Conservation (phyloP, 1,284 basidiomycete species). For the Xerocomus nothofagi region DNA sequence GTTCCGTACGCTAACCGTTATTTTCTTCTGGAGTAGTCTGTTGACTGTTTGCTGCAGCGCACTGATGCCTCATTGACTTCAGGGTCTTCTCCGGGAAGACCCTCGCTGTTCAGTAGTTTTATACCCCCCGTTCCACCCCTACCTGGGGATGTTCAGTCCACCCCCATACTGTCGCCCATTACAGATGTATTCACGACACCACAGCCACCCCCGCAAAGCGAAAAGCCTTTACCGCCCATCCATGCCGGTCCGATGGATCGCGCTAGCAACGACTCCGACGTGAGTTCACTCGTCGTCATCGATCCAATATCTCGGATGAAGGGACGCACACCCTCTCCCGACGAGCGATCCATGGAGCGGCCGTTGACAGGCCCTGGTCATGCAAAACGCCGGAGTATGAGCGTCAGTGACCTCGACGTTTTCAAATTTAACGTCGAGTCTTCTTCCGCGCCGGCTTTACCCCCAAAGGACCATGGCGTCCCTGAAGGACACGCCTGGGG, state of each 20-base stretch:
- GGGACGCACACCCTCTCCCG: conserved; percentile 27
- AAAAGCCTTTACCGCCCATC: conserved; percentile 66
- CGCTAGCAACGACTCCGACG: conserved; percentile 47
- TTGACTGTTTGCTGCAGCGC: conserved; percentile 41
- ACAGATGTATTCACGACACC: conserved; percentile 51
- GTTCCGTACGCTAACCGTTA: conserved; percentile 53
- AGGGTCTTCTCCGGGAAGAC: conserved; percentile 22
- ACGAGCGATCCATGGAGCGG: conserved; percentile 30
- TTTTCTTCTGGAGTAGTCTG: conserved; percentile 7
- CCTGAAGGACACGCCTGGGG: conserved; percentile 43
- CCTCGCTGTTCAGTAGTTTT: conserved; percentile 48
- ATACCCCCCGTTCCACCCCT: conserved; percentile 73
- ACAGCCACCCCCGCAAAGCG: conserved; percentile 34
- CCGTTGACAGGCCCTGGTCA: conserved; percentile 26
- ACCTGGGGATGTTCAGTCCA: conserved; percentile 46
- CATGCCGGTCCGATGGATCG: conserved; percentile 36
- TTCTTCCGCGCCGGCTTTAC: conserved; percentile 39
- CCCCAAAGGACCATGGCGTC: conserved; percentile 32
- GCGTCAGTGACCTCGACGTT: conserved; percentile 66
- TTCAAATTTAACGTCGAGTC: conserved; percentile 44
- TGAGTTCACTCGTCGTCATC: conserved; percentile 56
- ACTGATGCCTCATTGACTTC: conserved; percentile 35
- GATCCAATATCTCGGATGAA: conserved; percentile 44
- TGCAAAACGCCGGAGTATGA: conserved; percentile 70
- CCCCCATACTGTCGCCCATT: conserved; percentile 43